phyloP scores from a whole-genome alignment of 2,329 filamentous ascomycete species.

The Talaromyces sp. region DNA sequence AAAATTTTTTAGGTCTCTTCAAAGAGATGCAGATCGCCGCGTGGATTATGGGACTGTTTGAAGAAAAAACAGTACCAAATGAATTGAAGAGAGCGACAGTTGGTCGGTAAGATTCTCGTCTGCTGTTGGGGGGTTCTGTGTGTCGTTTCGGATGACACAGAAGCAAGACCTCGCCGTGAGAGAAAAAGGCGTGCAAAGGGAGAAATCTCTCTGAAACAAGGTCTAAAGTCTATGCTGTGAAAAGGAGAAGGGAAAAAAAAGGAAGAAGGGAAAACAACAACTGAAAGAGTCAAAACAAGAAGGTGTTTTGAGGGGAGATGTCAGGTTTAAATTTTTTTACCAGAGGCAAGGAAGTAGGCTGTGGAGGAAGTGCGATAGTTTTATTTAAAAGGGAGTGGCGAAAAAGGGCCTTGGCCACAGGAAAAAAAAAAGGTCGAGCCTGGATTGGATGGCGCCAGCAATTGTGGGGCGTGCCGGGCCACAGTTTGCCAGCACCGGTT shows the following conservation, averaged over 20 bases:
- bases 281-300: constrained; percentile 14
- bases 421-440: constrained; percentile 1
- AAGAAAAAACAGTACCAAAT: background rate
- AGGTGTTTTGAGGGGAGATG: constrained; percentile 11
- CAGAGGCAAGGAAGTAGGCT: background rate
- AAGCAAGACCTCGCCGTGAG: constrained; percentile 18
- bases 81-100: constrained; percentile 17
- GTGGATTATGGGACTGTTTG: background rate
- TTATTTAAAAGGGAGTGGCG: constrained; percentile 10
- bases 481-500: background rate
- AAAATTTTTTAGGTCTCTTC: background rate
- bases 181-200: constrained; percentile 1
- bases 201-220: constrained; percentile 13
- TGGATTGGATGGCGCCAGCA: background rate
- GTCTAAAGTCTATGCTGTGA: constrained; percentile 27
- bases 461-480: background rate
- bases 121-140: constrained; percentile 14
- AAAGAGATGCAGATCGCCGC: constrained; percentile 1
- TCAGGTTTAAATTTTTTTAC: constrained; percentile 10
- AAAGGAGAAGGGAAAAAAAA: constrained; percentile 22
- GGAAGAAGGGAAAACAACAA: constrained; percentile 13
- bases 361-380: background rate
- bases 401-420: constrained; percentile 2
- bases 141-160: constrained; percentile 17
- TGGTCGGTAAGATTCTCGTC: constrained; percentile 9